phyloP scores from a whole-genome alignment of 2,329 filamentous ascomycete genomes.

The Corinectria fuckeliana region DNA sequence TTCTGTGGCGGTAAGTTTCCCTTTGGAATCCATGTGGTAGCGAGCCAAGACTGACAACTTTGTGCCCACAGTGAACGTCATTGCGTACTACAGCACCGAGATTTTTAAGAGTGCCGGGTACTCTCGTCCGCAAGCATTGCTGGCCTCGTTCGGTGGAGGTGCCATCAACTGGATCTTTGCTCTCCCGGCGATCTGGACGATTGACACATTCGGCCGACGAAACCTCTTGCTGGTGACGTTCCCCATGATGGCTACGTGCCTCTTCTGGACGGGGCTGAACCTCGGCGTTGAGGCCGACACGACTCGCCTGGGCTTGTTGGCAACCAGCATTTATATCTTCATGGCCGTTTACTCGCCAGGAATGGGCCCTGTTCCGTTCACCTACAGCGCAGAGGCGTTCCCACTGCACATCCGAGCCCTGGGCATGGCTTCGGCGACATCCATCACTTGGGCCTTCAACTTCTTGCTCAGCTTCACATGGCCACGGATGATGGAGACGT shows the following conservation, averaged over 20 bases:
- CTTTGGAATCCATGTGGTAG: neutral
- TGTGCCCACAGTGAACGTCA: constrained; percentile 42
- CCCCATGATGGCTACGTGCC: constrained; percentile 40
- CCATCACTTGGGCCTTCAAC: constrained; percentile 46
- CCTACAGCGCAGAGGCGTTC: constrained; percentile 47
- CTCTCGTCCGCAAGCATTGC: constrained; percentile 37
- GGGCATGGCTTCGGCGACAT: constrained; percentile 47
- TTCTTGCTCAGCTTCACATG: constrained; percentile 44
- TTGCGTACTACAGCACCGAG: constrained; percentile 41
- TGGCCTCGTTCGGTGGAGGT: constrained; percentile 44
- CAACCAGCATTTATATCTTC: constrained; percentile 45
- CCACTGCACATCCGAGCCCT: constrained; percentile 45
- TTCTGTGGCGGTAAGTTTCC: constrained; percentile 54
- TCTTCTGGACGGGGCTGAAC: constrained; percentile 41
- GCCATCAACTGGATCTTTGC: constrained; percentile 59
- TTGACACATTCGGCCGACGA: constrained; percentile 61
- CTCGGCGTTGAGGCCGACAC: constrained; percentile 27
- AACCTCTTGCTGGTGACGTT: constrained; percentile 47
- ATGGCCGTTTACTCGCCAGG: constrained; percentile 46
- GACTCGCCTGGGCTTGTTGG: constrained; percentile 38
- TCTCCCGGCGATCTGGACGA: constrained; percentile 43
- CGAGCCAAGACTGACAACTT: constrained; percentile 50
- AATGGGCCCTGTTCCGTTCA: constrained; percentile 46
- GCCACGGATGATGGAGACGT: constrained; percentile 38
- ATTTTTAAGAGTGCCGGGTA: constrained; percentile 40